A percentile compares a stretch with the other conserved stretches of the same genome.
Evolutionary conservation across 306 rosid species (phyloP).

Genomic region (Nissolia schottii): DNA sequence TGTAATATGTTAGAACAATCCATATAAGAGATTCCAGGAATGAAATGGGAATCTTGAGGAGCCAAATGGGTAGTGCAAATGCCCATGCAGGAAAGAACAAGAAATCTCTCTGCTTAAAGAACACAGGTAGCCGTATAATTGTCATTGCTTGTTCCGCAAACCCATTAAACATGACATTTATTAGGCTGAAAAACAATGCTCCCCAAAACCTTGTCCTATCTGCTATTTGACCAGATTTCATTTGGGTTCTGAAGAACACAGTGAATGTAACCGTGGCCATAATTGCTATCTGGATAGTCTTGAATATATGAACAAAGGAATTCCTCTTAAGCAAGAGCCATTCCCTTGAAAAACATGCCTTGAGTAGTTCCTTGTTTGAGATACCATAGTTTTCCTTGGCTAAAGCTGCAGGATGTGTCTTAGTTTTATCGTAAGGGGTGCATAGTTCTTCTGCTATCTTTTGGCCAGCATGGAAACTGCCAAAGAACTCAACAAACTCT

Average conservation of each 20-base stretch:
- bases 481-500: constrained; percentile 43
- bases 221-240: constrained; percentile 42
- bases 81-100: constrained; percentile 74
- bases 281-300: constrained; percentile 42
- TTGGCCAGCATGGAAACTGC: constrained; percentile 40
- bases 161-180: constrained; percentile 76
- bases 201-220: constrained; percentile 49
- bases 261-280: constrained; percentile 48
- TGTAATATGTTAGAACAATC: constrained; percentile 55
- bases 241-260: constrained; percentile 53
- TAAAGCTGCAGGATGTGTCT: constrained; percentile 59
- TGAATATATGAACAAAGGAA: constrained; percentile 47
- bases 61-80: constrained; percentile 50
- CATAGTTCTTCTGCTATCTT: constrained; percentile 31
- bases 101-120: constrained; percentile 60
- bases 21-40: constrained; percentile 49
- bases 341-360: constrained; percentile 66
- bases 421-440: constrained; percentile 45
- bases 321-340: constrained; percentile 49
- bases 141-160: constrained; percentile 58
- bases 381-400: constrained; percentile 10
- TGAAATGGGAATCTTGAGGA: constrained; percentile 59
- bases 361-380: constrained; percentile 52
- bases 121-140: constrained; percentile 48
- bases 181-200: constrained; percentile 55